Evolutionary conservation across 768 basidiomycete species (phyloP), one percentile per base, ranked within the genome.

Genomic region (Agaricus subrufescens): DNA sequence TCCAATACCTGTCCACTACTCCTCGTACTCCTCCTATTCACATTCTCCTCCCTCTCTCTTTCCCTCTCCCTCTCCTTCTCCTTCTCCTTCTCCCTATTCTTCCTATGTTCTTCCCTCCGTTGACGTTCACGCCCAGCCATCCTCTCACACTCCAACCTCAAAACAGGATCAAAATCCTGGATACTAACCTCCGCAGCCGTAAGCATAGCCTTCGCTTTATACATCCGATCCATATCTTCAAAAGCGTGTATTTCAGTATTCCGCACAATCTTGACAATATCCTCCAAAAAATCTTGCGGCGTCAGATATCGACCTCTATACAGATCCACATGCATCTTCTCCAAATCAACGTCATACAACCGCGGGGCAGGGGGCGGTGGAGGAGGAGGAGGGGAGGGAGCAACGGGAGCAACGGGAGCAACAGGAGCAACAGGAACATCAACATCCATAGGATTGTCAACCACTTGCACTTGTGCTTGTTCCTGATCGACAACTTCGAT

Each of bases 341-440:
- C 97, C 38, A 98, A 76, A 67, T 98, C 94, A 79, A 98, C 87
- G 64, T 95, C 85, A 65, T 83, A 91, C 15, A 94, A 72, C 7
- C 74, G 75, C 8, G 82, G 83, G 14, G 64, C 68, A 15, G 73
- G 73, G 8, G 74, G 73, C 10, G 23, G 9, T 19, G 45, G 23
- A 14, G 34, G 30, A 23, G 55, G 19, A 34, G 23, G 9, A 29
- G 45, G 14, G 3, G 34, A 23, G 7, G 55, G 12, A 1, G 19
- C 19, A 19, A 19, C 19, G 19, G 19, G 19, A 19, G 19, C 19
- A 19, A 19, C 19, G 1, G 19, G 19, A 19, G 19, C 19, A 19
- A 19, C 19, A 19, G 19, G 19, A 19, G 19, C 19, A 19, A 19
- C 19, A 1, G 48, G 42, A 2, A 25, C 11, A 44, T 56, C 55